phyloP scores from a whole-genome alignment of 768 basidiomycete species.

The Dentipellis sp. region DNA sequence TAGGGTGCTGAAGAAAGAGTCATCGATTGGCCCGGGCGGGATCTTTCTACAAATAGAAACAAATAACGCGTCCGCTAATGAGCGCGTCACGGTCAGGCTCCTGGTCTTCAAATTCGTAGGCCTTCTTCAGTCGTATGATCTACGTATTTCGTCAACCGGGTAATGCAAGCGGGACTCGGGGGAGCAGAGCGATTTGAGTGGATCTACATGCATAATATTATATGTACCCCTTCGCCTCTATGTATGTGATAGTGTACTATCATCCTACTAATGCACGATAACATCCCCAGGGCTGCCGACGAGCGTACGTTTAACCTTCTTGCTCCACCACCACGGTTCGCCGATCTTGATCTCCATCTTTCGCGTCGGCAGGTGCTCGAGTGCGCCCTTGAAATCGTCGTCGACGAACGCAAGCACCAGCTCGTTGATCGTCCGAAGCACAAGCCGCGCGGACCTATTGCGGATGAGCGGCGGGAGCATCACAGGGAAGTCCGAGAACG shows the following conservation, averaged over 20 bases:
- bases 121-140: too few relatives aligned
- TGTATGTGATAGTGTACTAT: too few relatives aligned
- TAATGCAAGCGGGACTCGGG: too few relatives aligned
- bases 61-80: constrained; percentile 1
- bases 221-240: too few relatives aligned
- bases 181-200: too few relatives aligned
- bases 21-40: neutral
- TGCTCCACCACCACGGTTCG: constrained; percentile 3
- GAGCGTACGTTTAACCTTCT: constrained; percentile 1
- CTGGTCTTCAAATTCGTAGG: neutral
- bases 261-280: constrained; percentile 2
- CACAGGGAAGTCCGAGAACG: constrained; percentile 21
- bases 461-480: constrained; percentile 11
- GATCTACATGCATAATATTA: too few relatives aligned
- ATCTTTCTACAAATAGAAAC: neutral
- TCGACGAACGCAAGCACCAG: constrained; percentile 17
- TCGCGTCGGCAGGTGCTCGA: constrained; percentile 7
- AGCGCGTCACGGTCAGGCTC: neutral
- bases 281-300: constrained; percentile 6
- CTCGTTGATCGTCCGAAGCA: constrained; percentile 13
- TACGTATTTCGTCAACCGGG: too few relatives aligned
- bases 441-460: constrained; percentile 4
- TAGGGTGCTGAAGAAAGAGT: neutral
- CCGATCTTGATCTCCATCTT: constrained; percentile 9
- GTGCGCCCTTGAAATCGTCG: constrained; percentile 6